Evolutionary conservation across 345 rosid species (phyloP), one percentile per base, ranked within the genome.

Genomic region (Moringa oleifera): DNA sequence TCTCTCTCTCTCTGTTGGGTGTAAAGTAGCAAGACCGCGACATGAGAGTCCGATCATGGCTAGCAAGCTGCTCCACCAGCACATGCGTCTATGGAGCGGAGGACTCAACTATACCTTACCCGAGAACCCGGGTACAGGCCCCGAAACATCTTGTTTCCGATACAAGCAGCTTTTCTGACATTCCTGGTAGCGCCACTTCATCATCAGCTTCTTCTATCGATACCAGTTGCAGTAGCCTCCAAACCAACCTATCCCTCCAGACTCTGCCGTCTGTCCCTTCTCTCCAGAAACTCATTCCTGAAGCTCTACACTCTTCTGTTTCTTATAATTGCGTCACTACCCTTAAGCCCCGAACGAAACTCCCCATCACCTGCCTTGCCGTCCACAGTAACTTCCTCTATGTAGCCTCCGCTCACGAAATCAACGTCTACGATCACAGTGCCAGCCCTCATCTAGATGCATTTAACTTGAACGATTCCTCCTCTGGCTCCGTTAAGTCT

Each of bases 261-360:
- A 89, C 95, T 0, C 81, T 86, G 0, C 95, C 98, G 2, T 88
- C 96, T 9, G 75, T 85, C 51, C 88, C 91, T 36, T 88, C 89
- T 54, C 90, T 92, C 62, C 90, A 92, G 65, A 86, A 71, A 55
- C 61, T 80, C 68, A 59, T 79, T 2, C 69, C 84, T 1, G 82
- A 78, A 9, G n/a, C 73, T 25, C 59, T 66, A 59, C 25, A 75
- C 67, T 59, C 79, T 45, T 63, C 88, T 59, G 75, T 78, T 59
- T 76, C 84, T 23, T 70, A 71, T 70, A 54, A 54, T 50, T 71
- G 73, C 58, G 52, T 65, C 41, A 61, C 73, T 53, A 66, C 95
- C 0, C 52, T 90, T 24, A 67, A 71, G 16, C 87, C 88, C 45
- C 64, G 53, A 2, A 61, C 68, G 0, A 69, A 60, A 23, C 82